These are phyloP conservation scores for Diaporthe citriasiana DNA, from an alignment of 2,329 filamentous ascomycete species.

Conservation along the genomic window DNA sequence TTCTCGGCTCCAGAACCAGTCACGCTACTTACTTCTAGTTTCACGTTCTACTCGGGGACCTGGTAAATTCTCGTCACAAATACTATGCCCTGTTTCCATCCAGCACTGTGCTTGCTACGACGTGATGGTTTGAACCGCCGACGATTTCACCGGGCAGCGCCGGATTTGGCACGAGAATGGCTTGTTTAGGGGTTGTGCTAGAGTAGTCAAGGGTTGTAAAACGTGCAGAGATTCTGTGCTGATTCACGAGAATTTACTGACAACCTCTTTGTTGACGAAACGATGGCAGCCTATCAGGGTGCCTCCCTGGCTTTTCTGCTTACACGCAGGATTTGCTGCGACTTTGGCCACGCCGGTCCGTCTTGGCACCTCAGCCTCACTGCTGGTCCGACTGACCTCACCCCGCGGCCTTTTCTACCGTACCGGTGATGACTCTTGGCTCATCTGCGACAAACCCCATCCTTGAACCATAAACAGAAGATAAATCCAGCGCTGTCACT, in stretches of 20 bases:
- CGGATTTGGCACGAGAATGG: too few relatives aligned
- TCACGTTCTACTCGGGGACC: too few relatives aligned
- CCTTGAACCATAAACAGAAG: not conserved
- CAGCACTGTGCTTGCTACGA: too few relatives aligned
- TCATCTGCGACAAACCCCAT: not conserved
- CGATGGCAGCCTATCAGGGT: not conserved
- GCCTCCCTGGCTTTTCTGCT: not conserved
- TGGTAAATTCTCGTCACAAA: not conserved
- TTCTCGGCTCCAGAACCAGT: too few relatives aligned
- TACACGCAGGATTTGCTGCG: constrained; percentile 2
- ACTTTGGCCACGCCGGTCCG: not conserved
- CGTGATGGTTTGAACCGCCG: not conserved
- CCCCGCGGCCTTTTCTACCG: not conserved
- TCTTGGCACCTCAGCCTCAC: constrained; percentile 27
- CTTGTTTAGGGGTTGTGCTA: not conserved
- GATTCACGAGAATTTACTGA: not conserved
- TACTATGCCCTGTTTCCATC: too few relatives aligned
- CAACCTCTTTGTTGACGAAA: not conserved
- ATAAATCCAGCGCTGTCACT: too few relatives aligned
- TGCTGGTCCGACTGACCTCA: constrained; percentile 7
- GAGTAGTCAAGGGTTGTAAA: not conserved
- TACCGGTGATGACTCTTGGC: not conserved
- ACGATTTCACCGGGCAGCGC: not conserved
- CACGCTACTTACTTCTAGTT: not conserved
- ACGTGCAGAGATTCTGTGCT: too few relatives aligned